Conservation (phyloP, 2,329 filamentous ascomycete species). For the Colletotrichum phormii region DNA sequence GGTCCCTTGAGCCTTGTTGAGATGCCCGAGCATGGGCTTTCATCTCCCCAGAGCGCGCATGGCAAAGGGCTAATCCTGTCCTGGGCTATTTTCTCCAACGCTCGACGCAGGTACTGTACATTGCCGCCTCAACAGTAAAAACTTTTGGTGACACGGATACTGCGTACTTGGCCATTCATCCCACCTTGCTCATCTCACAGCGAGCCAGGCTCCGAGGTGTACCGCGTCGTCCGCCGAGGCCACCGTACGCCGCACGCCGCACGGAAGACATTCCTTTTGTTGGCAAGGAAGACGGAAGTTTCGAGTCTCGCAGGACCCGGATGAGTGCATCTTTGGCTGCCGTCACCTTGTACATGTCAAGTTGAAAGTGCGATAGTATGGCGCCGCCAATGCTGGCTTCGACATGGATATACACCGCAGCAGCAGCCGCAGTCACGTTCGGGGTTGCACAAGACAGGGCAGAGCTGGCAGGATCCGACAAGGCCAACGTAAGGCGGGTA, state of each 20-base stretch:
- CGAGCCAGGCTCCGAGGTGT: not conserved
- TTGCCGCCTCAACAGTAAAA: not conserved
- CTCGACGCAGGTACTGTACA: not conserved
- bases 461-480: slow-evolving; percentile 8
- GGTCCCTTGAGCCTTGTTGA: not conserved
- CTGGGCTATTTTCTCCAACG: not conserved
- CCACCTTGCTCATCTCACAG: too few species aligned
- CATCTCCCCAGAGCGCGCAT: not conserved
- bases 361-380: not conserved
- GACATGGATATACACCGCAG: slow-evolving; percentile 6
- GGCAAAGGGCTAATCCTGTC: not conserved
- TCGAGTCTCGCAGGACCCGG: not conserved
- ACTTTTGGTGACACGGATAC: not conserved
- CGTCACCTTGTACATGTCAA: not conserved
- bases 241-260: not conserved
- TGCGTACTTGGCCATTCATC: not conserved
- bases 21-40: not conserved
- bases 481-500: slow-evolving; percentile 8
- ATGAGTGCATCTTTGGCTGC: not conserved
- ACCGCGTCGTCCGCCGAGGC: not conserved
- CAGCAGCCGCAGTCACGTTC: slow-evolving; percentile 11
- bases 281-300: not conserved
- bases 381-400: not conserved
- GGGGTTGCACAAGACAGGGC: slow-evolving; percentile 20
- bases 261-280: not conserved